These are phyloP conservation scores for Dioszegia hungarica DNA, from an alignment of 768 basidiomycete genomes.

Conservation along the genomic window DNA sequence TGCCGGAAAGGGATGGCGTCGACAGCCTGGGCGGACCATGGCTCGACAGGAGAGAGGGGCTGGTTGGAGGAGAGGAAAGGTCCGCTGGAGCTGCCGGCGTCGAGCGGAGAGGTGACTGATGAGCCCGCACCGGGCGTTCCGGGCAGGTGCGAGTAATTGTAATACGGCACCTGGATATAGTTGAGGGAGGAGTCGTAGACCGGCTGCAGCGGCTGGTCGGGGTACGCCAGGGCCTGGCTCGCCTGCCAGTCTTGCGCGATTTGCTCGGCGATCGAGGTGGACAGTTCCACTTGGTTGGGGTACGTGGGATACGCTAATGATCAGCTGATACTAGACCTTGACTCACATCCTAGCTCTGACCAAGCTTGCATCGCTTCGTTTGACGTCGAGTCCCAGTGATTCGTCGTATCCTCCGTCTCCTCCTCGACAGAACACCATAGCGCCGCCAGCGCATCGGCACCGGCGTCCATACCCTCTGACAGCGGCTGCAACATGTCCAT, in stretches of 20 bases:
- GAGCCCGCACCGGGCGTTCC: background rate
- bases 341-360: constrained; percentile 6
- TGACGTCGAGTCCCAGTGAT: background rate
- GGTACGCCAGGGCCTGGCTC: background rate
- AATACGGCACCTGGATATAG: background rate
- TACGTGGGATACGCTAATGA: background rate
- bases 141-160: constrained; percentile 1
- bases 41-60: constrained; percentile 21
- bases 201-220: background rate
- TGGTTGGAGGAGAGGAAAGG: constrained; percentile 18
- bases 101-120: too few species aligned
- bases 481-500: constrained; percentile 1
- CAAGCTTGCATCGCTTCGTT: background rate
- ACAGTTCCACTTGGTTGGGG: constrained; percentile 7
- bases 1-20: constrained; percentile 14
- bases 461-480: constrained; percentile 11
- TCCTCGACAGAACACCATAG: constrained; percentile 23
- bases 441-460: constrained; percentile 21
- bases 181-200: background rate
- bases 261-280: constrained; percentile 2
- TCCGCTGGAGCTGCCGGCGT: constrained; percentile 3
- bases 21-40: constrained; percentile 1
- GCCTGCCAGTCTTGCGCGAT: constrained; percentile 6
- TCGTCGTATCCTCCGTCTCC: background rate
- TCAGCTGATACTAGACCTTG: background rate